Evolutionary conservation across 2,329 filamentous ascomycete genomes (phyloP), one percentile per base, ranked within the genome.

Genomic region (Xylaria hypoxylon): DNA sequence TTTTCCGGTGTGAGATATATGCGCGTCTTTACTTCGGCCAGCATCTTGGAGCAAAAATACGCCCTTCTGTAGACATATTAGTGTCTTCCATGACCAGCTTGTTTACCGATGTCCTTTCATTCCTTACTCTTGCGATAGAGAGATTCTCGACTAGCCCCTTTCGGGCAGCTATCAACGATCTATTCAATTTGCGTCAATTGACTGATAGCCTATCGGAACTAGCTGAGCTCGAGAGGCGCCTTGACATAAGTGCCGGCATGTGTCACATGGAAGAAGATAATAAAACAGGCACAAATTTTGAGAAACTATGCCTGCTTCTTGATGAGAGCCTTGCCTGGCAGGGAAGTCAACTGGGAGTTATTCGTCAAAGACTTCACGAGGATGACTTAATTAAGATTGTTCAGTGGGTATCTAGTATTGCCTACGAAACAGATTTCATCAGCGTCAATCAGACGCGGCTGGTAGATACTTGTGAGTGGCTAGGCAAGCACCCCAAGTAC

Each of bases 391-490:
- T 55, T 22, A 56, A 56, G 15, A 62, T 57, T 26, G 19, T 62
- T 5, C 51, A 48, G 17, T 62, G 59, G 59, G 15, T 63, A 40
- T 63, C 60, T 1, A 33, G 13, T 2, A 51, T 63, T n/a, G n/a
- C 40, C 10, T 63, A 63, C 10, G 60, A 48, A n/a, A 45, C 40
- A 7, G 60, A 57, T n/a, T 44, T 58, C 28, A 26, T 6, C 40
- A 50, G 15, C 19, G n/a, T 44, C 42, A 48, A 51, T 38, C 33
- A 48, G 19, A 28, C 15, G 2, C 40, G 42, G 5, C 13, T 58
- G 6, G 31, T 13, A 48, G 42, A 44, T 33, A 59, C 62, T 15
- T 52, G 62, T 38, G 55, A 60, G 7, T 64, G 62, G 62, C n/a
- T 64, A 8, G 7, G 52, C 17, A 5, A 3, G 6, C 55, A 64